A percentile compares a stretch with the other conserved stretches of the same genome.
Conservation (phyloP, 331 rosid genomes). For the Phaseolus coccineus region DNA sequence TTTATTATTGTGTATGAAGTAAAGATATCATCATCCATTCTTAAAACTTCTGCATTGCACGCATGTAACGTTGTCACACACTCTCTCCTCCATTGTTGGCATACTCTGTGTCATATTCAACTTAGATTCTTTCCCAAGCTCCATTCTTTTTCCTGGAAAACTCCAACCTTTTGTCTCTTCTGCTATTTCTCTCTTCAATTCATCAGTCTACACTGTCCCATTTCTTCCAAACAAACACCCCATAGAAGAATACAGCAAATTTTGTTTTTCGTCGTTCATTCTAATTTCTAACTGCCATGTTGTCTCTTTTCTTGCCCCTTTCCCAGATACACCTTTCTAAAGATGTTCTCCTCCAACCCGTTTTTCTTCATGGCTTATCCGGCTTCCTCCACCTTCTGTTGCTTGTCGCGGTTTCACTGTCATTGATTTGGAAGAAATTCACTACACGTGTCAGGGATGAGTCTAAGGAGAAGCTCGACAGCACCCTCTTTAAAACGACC, state of each 20-base stretch:
- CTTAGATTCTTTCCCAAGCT: neutral
- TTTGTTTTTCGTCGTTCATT: neutral
- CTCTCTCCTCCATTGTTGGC: too few relatives aligned
- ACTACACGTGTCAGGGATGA: slow-evolving; percentile 28
- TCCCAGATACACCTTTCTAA: neutral
- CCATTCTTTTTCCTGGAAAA: slow-evolving; percentile 1
- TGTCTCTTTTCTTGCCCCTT: neutral
- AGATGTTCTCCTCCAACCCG: slow-evolving; percentile 58
- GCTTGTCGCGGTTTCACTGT: slow-evolving; percentile 48
- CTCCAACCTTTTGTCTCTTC: neutral
- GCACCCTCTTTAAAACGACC: slow-evolving; percentile 22
- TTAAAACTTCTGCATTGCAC: too few relatives aligned
- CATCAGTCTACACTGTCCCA: neutral
- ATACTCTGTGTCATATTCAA: too few relatives aligned
- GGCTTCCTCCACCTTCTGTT: slow-evolving; percentile 56
- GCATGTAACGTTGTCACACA: too few relatives aligned
- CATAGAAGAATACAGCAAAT: neutral
- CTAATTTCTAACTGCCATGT: slow-evolving; percentile 20
- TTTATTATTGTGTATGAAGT: too few relatives aligned
- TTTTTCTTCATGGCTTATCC: slow-evolving; percentile 67
- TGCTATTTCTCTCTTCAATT: neutral
- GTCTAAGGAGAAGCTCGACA: slow-evolving; percentile 47
- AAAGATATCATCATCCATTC: too few relatives aligned
- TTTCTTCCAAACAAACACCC: neutral
- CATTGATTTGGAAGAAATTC: slow-evolving; percentile 58